Evolutionary conservation across 331 rosid species (phyloP), one percentile per base, ranked within the genome.

Genomic region (Erythrophleum ivorense): DNA sequence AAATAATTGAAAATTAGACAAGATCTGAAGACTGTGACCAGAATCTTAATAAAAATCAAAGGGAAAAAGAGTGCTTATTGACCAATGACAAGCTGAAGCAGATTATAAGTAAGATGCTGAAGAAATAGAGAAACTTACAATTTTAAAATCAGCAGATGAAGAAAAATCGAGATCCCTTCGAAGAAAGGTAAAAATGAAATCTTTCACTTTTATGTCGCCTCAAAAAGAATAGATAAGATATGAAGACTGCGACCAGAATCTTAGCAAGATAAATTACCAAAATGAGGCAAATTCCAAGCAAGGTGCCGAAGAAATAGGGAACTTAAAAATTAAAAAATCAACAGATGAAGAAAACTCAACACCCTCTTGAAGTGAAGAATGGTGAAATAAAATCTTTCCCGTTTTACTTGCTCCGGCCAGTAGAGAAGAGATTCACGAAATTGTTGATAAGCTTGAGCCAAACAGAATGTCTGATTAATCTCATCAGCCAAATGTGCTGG

Each of bases 91-190:
- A 53, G 33, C 10, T 9, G 31, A 34, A 67, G 55, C 40, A 78
- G 65, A 53, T 43, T 29, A 45, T 29, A 38, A n/a, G 48, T 0
- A 52, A 43, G 14, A 16, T 5, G 7, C 38, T 2, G n/a, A 58
- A 77, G 59, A 76, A 36, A 59, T 7, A 71, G 45, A 49, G 70
- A 15, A 31, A 73, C 54, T 78, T 55, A 73, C 80, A 14, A 64
- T 21, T 9, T 53, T 9, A n/a, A 68, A 68, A 68, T 68, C 54
- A 55, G 78, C 63, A 54, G 78, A 74, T 14, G 70, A 40, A 57
- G 69, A 58, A 81, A 16, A 52, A 16, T 52, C 10, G 58, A 75
- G 64, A 76, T 40, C 48, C 60, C 11, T 15, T 41, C 65, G 24
- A 9, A 24, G 2, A 49, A 46, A 57, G 31, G 19, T 12, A 2